These are phyloP conservation scores for Globisporangium paroecandrum DNA, from an alignment of 352 stramenopile species.

Conservation along the genomic window DNA sequence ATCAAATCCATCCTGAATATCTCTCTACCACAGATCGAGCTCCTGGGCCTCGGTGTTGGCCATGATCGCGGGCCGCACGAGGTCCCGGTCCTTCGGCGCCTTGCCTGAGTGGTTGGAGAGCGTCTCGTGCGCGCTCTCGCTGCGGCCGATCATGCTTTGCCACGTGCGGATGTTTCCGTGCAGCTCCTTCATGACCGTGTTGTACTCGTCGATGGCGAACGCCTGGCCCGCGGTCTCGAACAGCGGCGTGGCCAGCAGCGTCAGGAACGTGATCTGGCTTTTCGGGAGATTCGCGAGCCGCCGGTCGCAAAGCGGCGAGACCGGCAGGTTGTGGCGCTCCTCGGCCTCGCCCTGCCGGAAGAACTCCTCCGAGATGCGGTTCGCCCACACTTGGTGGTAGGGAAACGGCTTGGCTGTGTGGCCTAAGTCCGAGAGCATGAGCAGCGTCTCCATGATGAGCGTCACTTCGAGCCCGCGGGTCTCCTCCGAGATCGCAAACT, in stretches of 20 bases:
- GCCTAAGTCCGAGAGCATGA: slow-evolving; percentile 65
- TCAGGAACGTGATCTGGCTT: slow-evolving; percentile 67
- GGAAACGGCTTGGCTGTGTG: slow-evolving; percentile 64
- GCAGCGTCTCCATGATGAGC: slow-evolving; percentile 71
- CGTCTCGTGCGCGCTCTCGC: slow-evolving; percentile 25
- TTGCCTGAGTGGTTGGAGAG: slow-evolving; percentile 30
- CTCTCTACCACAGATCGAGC: background rate
- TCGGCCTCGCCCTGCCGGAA: slow-evolving; percentile 64
- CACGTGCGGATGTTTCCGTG: slow-evolving; percentile 49
- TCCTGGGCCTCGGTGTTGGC: slow-evolving; percentile 5
- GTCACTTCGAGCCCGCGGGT: slow-evolving; percentile 45
- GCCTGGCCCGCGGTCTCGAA: slow-evolving; percentile 58
- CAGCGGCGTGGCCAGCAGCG: slow-evolving; percentile 53
- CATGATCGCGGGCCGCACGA: background rate
- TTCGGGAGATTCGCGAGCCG: slow-evolving; percentile 53
- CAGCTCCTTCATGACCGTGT: slow-evolving; percentile 44
- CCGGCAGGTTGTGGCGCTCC: slow-evolving; percentile 43
- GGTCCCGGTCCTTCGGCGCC: slow-evolving; percentile 7
- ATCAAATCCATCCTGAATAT: background rate
- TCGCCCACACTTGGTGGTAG: slow-evolving; percentile 58
- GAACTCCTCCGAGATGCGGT: slow-evolving; percentile 67
- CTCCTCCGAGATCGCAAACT: slow-evolving; percentile 51
- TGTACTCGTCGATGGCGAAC: slow-evolving; percentile 62
- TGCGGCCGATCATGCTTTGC: slow-evolving; percentile 41
- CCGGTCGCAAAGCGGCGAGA: slow-evolving; percentile 62